Base-by-base conservation (phyloP, 306 rosid species). In the Mimosa pudica region DNA sequence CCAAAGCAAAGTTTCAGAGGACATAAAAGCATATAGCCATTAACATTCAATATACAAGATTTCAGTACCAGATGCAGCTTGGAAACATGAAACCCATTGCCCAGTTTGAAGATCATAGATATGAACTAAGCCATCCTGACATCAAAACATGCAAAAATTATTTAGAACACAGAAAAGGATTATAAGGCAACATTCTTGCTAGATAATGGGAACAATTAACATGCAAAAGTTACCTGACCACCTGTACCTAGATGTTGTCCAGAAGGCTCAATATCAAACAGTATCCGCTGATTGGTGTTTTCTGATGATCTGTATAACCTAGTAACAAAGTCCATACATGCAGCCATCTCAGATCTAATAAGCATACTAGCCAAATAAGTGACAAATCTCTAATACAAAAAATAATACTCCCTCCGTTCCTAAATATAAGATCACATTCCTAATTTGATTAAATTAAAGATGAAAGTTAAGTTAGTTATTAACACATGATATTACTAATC, bases 41-140 rank as follows among this genome's bases (percentile, higher is more conserved):
- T 54, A 62, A 71, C 75, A 61, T 49, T 48, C 45, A 45, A 78
- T 70, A 86, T 33, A 54, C 47, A 72, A 73, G 76, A 79, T 49
- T 73, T 55, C 61, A 84, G 83, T 88, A 95, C 99, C 98, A 74
- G 76, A 80, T 63, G 99, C 96, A 73, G 97, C 99, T 85, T 88
- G 93, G 76, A 92, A 95, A 79, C 93, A 81, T 51, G 98, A 86
- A 58, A 89, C 87, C 99, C 99, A 95, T 82, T 90, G 96, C 85
- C 99, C 99, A 36, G 96, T 90, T 86, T 91, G 93, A 78, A 92
- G 98, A 88, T 92, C 95, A 72, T 93, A 95, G 73, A 93, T 80
- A 80, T 95, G 99, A 81, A 95, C 96, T 35, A 77, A 47, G 73
- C 99, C 98, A 71, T 93, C 97, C 99, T 95, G 83, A 77, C 86